These are phyloP conservation scores for Spinellus fusiger DNA, from an alignment of 192 early-diverging fungal genomes.

Conservation along the genomic window DNA sequence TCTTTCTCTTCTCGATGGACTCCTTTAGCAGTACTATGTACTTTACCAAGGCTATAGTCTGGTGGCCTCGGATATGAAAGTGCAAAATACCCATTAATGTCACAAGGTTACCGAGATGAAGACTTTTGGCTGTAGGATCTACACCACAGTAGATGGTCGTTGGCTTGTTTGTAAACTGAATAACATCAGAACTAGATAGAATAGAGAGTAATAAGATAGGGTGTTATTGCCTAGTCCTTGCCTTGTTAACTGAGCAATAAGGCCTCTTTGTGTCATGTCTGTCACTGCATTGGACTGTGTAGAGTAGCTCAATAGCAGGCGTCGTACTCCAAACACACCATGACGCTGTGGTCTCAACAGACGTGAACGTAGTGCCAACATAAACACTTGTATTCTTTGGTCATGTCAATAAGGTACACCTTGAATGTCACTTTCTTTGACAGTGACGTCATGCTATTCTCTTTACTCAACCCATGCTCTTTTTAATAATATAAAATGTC, in stretches of 20 bases:
- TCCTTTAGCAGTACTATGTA: too few relatives aligned
- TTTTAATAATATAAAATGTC: too few relatives aligned
- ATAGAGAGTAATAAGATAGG: not conserved
- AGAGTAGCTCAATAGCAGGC: not conserved
- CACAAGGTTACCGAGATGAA: conserved; percentile 90
- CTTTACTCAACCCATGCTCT: too few relatives aligned
- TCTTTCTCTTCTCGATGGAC: too few relatives aligned
- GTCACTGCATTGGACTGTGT: conserved; percentile 11
- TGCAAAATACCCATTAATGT: conserved; percentile 80
- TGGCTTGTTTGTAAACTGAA: conserved; percentile 36
- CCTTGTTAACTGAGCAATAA: conserved; percentile 23
- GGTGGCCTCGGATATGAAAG: conserved; percentile 79
- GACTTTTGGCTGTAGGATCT: conserved; percentile 86
- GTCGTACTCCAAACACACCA: too few relatives aligned
- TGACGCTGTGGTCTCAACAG: not conserved
- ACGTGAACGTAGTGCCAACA: not conserved
- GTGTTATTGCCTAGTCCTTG: not conserved
- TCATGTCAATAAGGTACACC: too few relatives aligned
- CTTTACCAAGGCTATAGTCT: conserved; percentile 71
- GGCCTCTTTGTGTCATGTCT: conserved; percentile 18
- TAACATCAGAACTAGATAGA: conserved; percentile 36
- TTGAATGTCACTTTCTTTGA: too few relatives aligned
- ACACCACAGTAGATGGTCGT: conserved; percentile 83
- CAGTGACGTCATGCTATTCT: too few relatives aligned
- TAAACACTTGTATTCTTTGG: too few relatives aligned